Base-by-base conservation (phyloP, 2,329 filamentous ascomycete species). In the Neurospora sp. region DNA sequence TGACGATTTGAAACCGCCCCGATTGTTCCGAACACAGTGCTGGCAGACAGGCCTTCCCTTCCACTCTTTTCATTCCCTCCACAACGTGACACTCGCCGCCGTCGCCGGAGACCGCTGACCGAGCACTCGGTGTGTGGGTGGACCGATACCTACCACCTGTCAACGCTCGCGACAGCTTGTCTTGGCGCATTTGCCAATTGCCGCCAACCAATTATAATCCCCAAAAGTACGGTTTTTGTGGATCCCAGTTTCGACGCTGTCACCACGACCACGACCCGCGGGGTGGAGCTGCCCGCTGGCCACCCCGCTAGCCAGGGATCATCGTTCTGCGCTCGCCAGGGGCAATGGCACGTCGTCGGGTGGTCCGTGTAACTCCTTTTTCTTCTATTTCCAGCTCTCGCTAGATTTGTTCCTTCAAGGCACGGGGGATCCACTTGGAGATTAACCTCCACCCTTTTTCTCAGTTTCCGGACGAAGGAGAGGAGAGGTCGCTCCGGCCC, bases 1-100 rank as follows among this genome's bases (percentile, higher is more conserved):
- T 43, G 66, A 38, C 42, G 66, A 38, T 58, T 68, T 69, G 67
- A 69, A 68, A 71, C 74, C 33, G 33, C 33, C 33, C 33, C 73
- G 72, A 70, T 67, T 68, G 68, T 70, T 73, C 73, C 74, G 73
- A 75, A 75, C 74, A 75, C 74, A 75, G 74, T 75, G 74, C 71
- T 33, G 52, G 71, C 67, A 68, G 23, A 42, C 10, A 40, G 15
- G 15, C 15, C 38, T 43, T 36, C 68, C 62, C 17, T 68, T 67
- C 39, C 67, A 23, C 46, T 52, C 11, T 8, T 52, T 28, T 19
- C n/a, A 19, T 19, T n/a, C 9, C 42, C 42, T 43, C 43, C 23
- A 13, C 19, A 46, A 33, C 28, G 5, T 33, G 28, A 6, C 17
- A 43, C 42, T 23, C 4, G 19, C 6, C 19, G 43, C 33, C 38